Percentiles rank a stretch among this genome's conserved stretches.
Evolutionary conservation across 352 stramenopile species (phyloP).

Genomic region (Globisporangium acanthophoron): DNA sequence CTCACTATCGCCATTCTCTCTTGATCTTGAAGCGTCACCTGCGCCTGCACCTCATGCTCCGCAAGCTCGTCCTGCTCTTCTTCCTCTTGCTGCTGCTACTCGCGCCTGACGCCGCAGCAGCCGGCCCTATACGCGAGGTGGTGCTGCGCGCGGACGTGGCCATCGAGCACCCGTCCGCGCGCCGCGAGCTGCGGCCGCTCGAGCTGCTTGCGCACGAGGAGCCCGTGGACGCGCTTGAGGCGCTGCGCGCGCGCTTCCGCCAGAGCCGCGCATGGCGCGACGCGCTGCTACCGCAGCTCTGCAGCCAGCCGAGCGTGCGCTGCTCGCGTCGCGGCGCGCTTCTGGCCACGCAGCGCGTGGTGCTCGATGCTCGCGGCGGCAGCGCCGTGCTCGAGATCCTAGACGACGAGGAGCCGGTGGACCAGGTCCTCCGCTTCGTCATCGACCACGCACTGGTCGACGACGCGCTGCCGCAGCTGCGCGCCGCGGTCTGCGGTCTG

Average conservation of each 20-base stretch:
- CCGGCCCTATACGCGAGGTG: neutral
- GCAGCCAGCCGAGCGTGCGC: constrained; percentile 18
- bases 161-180: constrained; percentile 11
- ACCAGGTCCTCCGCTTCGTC: constrained; percentile 69
- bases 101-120: neutral
- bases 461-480: constrained; percentile 32
- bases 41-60: neutral
- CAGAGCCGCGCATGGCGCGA: constrained; percentile 31
- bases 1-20: neutral
- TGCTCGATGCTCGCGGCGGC: constrained; percentile 12
- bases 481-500: constrained; percentile 25
- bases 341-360: constrained; percentile 41
- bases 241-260: constrained; percentile 31
- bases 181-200: constrained; percentile 18
- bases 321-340: constrained; percentile 41
- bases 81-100: neutral
- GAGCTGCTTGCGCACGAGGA: constrained; percentile 33
- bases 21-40: neutral
- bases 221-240: constrained; percentile 48
- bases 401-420: constrained; percentile 57
- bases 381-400: constrained; percentile 53
- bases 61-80: neutral
- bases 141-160: constrained; percentile 9
- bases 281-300: constrained; percentile 40
- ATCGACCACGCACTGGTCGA: constrained; percentile 35